Conservation (phyloP, 2,329 filamentous ascomycete species). For the Pyrenophora seminiperda region DNA sequence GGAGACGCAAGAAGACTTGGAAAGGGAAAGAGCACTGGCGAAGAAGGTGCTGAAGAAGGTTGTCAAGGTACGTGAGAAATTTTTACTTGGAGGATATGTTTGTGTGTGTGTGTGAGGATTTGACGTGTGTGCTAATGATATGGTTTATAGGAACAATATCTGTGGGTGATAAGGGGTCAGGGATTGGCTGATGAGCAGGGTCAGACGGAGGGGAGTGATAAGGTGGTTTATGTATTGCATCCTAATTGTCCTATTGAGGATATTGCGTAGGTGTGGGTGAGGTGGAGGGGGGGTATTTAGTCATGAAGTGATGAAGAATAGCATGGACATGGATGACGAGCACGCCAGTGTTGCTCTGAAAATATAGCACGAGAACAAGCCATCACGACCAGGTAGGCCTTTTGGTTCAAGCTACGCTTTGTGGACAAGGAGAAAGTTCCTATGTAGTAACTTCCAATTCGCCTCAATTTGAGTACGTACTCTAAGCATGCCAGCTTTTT, state of each 20-base stretch:
- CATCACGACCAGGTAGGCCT: not conserved
- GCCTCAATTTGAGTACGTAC: not conserved
- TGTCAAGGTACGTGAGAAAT: constrained; percentile 83
- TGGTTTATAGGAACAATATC: constrained; percentile 61
- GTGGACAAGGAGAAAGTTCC: too few relatives aligned
- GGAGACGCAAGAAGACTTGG: constrained; percentile 78
- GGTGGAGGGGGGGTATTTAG: not conserved
- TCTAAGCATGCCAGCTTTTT: too few relatives aligned
- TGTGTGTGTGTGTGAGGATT: too few relatives aligned
- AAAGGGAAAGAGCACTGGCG: constrained; percentile 73
- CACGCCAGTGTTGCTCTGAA: too few relatives aligned
- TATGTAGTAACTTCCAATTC: not conserved
- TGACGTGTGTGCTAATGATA: constrained; percentile 25
- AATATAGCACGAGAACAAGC: too few relatives aligned
- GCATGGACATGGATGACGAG: not conserved
- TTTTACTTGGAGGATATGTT: too few relatives aligned
- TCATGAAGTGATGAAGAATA: not conserved
- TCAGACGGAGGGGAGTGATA: constrained; percentile 53
- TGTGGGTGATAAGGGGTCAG: constrained; percentile 73
- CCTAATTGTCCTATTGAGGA: constrained; percentile 88
- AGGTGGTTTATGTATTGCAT: constrained; percentile 84
- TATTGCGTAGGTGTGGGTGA: constrained; percentile 25
- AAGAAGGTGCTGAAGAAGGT: constrained; percentile 91
- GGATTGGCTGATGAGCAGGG: constrained; percentile 82
- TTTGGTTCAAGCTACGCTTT: not conserved